phyloP scores from a whole-genome alignment of 2,329 filamentous ascomycete species.

The Penicillium digitatum region DNA sequence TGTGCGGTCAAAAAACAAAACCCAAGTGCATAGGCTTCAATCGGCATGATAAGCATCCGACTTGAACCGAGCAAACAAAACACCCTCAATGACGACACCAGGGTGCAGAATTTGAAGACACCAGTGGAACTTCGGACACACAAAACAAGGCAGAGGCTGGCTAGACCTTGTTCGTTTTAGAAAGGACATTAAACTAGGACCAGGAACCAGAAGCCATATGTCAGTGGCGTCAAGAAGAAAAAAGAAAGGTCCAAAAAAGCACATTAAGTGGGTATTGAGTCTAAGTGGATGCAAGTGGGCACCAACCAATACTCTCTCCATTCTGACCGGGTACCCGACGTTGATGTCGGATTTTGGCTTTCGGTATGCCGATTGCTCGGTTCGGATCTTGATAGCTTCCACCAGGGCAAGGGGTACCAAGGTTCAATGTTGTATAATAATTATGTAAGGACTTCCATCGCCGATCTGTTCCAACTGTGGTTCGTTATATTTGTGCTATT shows the following conservation, averaged over 20 bases:
- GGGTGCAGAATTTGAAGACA: not conserved
- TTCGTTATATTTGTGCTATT: not conserved
- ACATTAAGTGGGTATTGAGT: not conserved
- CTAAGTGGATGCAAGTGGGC: not conserved
- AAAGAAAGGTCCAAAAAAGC: not conserved
- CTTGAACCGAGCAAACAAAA: not conserved
- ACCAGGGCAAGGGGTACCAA: not conserved
- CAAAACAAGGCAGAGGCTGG: not conserved
- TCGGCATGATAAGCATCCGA: not conserved
- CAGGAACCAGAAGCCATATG: not conserved
- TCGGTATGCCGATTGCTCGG: constrained; percentile 1
- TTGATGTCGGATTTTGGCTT: not conserved
- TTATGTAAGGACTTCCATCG: not conserved
- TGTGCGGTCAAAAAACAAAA: not conserved
- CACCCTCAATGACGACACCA: not conserved
- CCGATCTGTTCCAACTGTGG: not conserved
- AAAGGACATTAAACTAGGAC: not conserved
- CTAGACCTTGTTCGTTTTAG: not conserved
- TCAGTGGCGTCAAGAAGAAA: not conserved
- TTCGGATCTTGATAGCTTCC: not conserved
- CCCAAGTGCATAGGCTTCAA: not conserved
- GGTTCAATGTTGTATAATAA: not conserved
- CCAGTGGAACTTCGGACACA: not conserved
- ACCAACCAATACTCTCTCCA: not conserved
- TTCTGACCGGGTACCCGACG: constrained; percentile 1